Evolutionary conservation across 192 early-diverging fungal genomes (phyloP).

Genomic region (Gryganskiella cystojenkinii): DNA sequence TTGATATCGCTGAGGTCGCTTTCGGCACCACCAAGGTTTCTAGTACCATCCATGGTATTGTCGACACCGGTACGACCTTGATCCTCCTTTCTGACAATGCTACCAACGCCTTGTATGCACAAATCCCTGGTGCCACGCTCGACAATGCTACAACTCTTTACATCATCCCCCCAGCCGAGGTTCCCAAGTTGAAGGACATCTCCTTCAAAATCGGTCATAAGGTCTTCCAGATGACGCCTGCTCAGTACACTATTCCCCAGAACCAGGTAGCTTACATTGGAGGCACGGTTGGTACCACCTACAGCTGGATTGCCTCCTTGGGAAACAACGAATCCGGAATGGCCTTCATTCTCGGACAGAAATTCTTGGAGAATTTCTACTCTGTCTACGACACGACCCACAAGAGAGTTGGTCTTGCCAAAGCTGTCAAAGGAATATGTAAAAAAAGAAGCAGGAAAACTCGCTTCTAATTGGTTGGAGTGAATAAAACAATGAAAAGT

Average conservation of each 20-base stretch:
- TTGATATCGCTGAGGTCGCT: constrained; percentile 15
- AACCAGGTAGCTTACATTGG: not conserved
- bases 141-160: constrained; percentile 27
- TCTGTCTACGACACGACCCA: constrained; percentile 60
- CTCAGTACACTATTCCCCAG: constrained; percentile 22
- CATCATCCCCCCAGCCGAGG: constrained; percentile 24
- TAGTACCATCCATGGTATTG: constrained; percentile 26
- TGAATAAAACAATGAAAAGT: too few relatives aligned
- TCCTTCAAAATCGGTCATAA: constrained; percentile 32
- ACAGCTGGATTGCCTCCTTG: constrained; percentile 16
- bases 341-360: constrained; percentile 61
- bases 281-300: constrained; percentile 3
- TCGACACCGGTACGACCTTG: constrained; percentile 55
- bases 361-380: constrained; percentile 63
- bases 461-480: too few relatives aligned
- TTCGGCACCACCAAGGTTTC: constrained; percentile 20
- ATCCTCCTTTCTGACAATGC: constrained; percentile 14
- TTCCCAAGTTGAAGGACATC: constrained; percentile 22
- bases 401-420: constrained; percentile 56
- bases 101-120: constrained; percentile 12
- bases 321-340: not conserved
- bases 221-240: constrained; percentile 24
- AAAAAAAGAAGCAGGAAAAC: not conserved
- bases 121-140: constrained; percentile 16
- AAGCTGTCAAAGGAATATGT: not conserved